Evolutionary conservation across 139 green algal genomes (phyloP).

Genomic region (Coelastrella sp.): DNA sequence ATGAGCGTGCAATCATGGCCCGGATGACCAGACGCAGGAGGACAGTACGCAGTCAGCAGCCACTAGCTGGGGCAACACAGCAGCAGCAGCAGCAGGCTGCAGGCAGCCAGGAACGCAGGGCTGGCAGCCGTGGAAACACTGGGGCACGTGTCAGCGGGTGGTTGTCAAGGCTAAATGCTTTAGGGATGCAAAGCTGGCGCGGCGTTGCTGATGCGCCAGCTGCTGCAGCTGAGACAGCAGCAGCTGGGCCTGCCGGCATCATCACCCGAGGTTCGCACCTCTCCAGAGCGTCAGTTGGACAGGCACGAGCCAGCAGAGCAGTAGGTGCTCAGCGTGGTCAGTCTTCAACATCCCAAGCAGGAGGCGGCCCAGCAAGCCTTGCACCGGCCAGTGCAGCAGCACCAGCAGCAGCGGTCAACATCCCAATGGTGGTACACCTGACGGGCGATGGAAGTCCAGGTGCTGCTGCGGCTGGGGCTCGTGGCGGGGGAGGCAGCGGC

Average conservation of each 20-base stretch:
- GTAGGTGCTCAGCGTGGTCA: neutral
- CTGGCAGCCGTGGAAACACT: neutral
- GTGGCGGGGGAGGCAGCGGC: neutral
- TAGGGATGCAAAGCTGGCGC: neutral
- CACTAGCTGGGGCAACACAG: neutral
- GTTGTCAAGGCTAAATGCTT: neutral
- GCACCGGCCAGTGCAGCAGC: neutral
- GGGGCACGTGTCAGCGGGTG: neutral
- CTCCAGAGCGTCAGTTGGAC: neutral
- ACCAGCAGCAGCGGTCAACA: neutral
- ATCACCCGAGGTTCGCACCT: neutral
- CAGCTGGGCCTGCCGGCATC: neutral
- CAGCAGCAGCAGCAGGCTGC: conserved; percentile 18
- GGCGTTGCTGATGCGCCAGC: neutral
- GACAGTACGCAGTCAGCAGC: neutral
- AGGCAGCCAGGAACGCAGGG: neutral
- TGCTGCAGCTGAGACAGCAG: neutral
- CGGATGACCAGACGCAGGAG: neutral
- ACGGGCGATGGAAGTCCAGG: neutral
- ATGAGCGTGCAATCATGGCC: neutral
- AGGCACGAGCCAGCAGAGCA: conserved; percentile 14
- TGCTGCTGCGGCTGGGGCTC: neutral
- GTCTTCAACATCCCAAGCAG: neutral
- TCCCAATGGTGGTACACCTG: neutral
- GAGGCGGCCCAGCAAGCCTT: neutral